Evolutionary conservation across 345 rosid genomes (phyloP).

Genomic region (Syzygium aqueum): DNA sequence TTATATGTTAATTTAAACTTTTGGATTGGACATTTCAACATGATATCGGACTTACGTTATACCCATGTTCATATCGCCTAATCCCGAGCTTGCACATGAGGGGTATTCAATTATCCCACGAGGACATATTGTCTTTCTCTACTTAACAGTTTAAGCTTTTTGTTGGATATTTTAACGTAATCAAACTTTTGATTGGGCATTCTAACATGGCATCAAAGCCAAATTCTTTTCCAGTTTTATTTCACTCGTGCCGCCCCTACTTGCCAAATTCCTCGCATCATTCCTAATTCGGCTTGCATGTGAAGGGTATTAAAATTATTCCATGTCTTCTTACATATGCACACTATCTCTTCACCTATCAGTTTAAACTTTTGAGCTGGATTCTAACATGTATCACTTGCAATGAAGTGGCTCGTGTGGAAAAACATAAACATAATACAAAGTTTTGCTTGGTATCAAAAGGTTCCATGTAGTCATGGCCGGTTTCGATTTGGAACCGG

Average conservation of each 20-base stretch:
- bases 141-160: neutral
- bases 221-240: neutral
- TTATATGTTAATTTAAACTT: neutral
- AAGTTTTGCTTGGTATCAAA: neutral
- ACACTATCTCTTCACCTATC: too few relatives aligned
- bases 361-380: too few relatives aligned
- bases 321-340: neutral
- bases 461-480: too few relatives aligned
- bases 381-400: too few relatives aligned
- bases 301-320: neutral
- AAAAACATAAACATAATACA: too few relatives aligned
- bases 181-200: neutral
- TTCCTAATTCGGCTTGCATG: neutral
- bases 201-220: fast-evolving
- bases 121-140: neutral
- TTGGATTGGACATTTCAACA: neutral
- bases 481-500: too few relatives aligned
- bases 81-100: neutral
- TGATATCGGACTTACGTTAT: fast-evolving
- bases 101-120: neutral
- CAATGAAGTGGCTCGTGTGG: too few relatives aligned
- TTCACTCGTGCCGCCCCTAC: too few relatives aligned
- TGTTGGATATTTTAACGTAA: neutral
- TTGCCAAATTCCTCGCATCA: neutral
- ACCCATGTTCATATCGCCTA: neutral